Percentiles rank a stretch among this genome's conserved stretches.
Evolutionary conservation across 305 asterid species (phyloP).

Genomic region (Ilex paraguariensis): DNA sequence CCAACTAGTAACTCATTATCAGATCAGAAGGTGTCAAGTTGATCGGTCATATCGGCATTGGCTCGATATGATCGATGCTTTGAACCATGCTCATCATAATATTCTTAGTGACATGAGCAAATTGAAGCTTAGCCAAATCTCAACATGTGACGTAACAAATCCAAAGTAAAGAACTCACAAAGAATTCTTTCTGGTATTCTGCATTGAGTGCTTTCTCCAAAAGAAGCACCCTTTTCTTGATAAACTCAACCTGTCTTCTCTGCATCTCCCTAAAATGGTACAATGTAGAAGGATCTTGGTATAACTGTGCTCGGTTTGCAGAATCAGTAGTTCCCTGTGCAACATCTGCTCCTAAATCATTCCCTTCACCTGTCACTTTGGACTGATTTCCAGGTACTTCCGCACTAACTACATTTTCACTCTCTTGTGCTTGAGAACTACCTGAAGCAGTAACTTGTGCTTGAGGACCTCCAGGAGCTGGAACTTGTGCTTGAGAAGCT

Average conservation of each 20-base stretch:
- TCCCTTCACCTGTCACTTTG: slow-evolving; percentile 38
- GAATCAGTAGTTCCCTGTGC: slow-evolving; percentile 54
- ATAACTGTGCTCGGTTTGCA: slow-evolving; percentile 46
- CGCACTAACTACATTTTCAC: slow-evolving; percentile 33
- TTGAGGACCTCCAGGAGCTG: slow-evolving; percentile 53
- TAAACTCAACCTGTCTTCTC: slow-evolving; percentile 85
- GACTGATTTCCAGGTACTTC: slow-evolving; percentile 51
- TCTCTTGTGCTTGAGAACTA: slow-evolving; percentile 34
- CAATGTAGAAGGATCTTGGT: slow-evolving; percentile 55
- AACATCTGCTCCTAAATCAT: slow-evolving; percentile 43
- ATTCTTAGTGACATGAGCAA: too few relatives aligned
- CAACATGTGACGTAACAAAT: slow-evolving; percentile 9
- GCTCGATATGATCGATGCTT: too few relatives aligned
- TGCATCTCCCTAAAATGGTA: slow-evolving; percentile 91
- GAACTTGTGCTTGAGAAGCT: slow-evolving; percentile 38
- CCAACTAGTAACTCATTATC: too few relatives aligned
- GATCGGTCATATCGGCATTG: too few relatives aligned
- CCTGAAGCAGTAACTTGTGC: slow-evolving; percentile 35
- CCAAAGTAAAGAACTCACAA: slow-evolving; percentile 51
- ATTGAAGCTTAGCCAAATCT: background rate
- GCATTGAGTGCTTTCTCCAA: slow-evolving; percentile 77
- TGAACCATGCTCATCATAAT: too few relatives aligned
- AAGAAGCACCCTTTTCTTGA: slow-evolving; percentile 91
- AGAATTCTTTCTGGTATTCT: slow-evolving; percentile 60
- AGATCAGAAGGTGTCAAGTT: too few relatives aligned